Evolutionary conservation across 345 rosid species (phyloP).

Genomic region (Euphorbia peplus): DNA sequence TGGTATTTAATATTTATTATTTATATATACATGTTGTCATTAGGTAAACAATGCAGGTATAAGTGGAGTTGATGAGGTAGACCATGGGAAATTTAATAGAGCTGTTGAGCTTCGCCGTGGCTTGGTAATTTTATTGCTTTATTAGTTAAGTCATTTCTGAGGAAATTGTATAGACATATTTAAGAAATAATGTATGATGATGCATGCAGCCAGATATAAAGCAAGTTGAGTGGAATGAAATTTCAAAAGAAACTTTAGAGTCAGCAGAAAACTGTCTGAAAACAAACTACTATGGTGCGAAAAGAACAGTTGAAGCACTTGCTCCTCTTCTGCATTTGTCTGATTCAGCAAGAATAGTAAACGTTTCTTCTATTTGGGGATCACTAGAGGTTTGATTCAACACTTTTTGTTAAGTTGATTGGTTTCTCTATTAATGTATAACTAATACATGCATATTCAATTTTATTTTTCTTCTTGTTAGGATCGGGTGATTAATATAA

Average conservation of each 20-base stretch:
- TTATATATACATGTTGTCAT: too few species aligned
- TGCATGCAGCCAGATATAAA: slow-evolving; percentile 20
- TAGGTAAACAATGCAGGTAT: slow-evolving; percentile 52
- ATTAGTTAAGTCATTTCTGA: neutral
- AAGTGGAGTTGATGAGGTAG: slow-evolving; percentile 7
- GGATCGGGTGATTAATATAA: too few species aligned
- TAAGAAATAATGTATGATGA: too few species aligned
- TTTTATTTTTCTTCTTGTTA: too few species aligned
- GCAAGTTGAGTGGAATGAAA: slow-evolving; percentile 20
- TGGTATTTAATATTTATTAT: too few species aligned
- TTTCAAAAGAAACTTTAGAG: slow-evolving; percentile 16
- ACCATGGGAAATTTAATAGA: slow-evolving; percentile 17
- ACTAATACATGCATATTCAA: too few species aligned
- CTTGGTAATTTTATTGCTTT: neutral
- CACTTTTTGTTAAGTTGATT: too few species aligned
- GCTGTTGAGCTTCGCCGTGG: slow-evolving; percentile 17
- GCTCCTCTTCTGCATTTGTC: slow-evolving; percentile 39
- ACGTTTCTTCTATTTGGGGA: slow-evolving; percentile 21
- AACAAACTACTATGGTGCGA: slow-evolving; percentile 46
- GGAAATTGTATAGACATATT: too few species aligned
- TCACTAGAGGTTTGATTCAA: neutral
- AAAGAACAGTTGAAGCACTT: slow-evolving; percentile 31
- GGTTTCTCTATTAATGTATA: too few species aligned
- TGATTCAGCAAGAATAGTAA: slow-evolving; percentile 38
- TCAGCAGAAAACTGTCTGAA: slow-evolving; percentile 38